Conservation (phyloP, 2,329 filamentous ascomycete genomes). For the Sphaerulina musiva region DNA sequence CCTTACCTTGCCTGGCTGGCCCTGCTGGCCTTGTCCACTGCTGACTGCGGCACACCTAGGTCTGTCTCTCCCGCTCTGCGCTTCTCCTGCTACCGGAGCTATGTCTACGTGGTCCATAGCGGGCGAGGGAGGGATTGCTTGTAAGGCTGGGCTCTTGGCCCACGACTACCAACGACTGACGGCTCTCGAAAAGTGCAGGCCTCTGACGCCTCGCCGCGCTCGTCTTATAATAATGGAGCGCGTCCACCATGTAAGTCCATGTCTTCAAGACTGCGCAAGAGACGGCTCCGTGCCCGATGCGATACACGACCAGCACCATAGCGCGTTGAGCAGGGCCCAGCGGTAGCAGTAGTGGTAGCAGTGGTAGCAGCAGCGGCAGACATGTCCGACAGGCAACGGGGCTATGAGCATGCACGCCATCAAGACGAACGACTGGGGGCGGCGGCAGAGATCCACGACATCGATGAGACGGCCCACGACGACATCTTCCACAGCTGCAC, state of each 20-base stretch:
- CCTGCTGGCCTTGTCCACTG: no score
- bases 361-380: not conserved
- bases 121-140: no score
- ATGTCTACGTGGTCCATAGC: no score
- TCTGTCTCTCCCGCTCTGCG: no score
- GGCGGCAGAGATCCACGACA: constrained; percentile 27
- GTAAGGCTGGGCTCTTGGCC: no score
- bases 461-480: constrained; percentile 22
- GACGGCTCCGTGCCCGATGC: not conserved
- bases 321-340: not conserved
- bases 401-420: constrained; percentile 1
- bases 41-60: no score
- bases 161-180: no score
- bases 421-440: constrained; percentile 20
- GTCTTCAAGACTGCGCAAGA: not conserved
- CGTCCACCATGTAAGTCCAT: not conserved
- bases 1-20: no score
- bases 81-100: no score
- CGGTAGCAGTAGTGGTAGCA: not conserved
- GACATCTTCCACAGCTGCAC: constrained; percentile 14
- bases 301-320: not conserved
- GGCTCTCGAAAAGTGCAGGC: not conserved
- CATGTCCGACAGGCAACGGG: not conserved
- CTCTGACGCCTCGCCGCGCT: not conserved
- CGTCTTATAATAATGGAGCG: not conserved